phyloP scores from a whole-genome alignment of 169 alveolate species.

The Babesia ovis region DNA sequence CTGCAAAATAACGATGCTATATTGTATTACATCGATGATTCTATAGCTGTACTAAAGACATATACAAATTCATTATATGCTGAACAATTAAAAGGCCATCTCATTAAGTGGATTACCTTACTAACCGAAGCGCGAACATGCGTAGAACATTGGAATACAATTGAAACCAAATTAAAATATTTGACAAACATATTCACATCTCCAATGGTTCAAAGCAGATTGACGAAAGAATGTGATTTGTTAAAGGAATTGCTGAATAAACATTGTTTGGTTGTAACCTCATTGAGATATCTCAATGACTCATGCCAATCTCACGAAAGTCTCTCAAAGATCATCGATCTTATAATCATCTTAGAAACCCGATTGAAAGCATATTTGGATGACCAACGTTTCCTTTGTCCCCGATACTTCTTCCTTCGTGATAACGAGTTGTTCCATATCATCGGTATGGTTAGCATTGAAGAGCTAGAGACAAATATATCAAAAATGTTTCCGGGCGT shows the following conservation, averaged over 20 bases:
- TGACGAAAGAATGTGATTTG: not conserved
- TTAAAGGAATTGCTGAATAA: not conserved
- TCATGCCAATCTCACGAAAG: slow-evolving; percentile 4
- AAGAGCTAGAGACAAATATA: not conserved
- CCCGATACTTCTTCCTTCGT: slow-evolving; percentile 98
- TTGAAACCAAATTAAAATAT: slow-evolving; percentile 1
- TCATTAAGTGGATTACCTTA: not conserved
- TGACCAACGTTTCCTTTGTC: slow-evolving; percentile 95
- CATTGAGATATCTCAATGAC: not conserved
- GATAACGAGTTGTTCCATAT: slow-evolving; percentile 98
- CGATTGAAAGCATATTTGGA: slow-evolving; percentile 96
- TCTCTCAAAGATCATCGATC: slow-evolving; percentile 90
- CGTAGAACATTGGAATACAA: not conserved
- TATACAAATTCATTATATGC: slow-evolving; percentile 15
- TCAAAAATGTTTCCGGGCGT: slow-evolving; percentile 98
- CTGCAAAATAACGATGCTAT: not conserved
- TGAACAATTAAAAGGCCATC: slow-evolving; percentile 3
- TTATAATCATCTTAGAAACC: slow-evolving; percentile 91
- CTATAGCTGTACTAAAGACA: not conserved
- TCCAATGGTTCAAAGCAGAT: not conserved
- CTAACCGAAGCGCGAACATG: not conserved
- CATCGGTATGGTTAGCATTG: slow-evolving; percentile 93
- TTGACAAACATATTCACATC: not conserved
- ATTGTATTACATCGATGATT: slow-evolving; percentile 9
- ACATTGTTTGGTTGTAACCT: not conserved